These are phyloP conservation scores for Solanum hybrid DNA, from an alignment of 305 asterid genomes.

Conservation along the genomic window DNA sequence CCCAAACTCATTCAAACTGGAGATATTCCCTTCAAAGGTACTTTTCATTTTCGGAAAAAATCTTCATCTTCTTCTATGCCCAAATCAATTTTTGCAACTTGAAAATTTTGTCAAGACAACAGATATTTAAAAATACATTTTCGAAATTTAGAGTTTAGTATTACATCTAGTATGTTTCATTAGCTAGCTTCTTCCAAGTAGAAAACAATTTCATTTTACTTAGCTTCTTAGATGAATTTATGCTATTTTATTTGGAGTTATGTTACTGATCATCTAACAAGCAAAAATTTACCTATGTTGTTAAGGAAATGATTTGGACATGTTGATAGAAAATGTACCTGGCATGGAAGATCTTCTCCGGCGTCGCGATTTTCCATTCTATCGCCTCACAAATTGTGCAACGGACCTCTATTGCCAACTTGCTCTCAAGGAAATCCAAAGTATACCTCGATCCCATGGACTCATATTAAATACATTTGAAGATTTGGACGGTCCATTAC, in stretches of 20 bases:
- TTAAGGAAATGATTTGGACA: not conserved
- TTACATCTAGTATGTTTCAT: not conserved
- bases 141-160: not conserved
- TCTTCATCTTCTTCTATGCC: not conserved
- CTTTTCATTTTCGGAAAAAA: not conserved
- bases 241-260: not conserved
- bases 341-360: not conserved
- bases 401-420: not conserved
- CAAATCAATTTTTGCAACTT: not conserved
- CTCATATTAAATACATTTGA: not conserved
- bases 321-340: not conserved
- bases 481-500: not conserved
- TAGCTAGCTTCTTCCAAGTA: not conserved
- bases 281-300: not conserved
- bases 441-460: not conserved
- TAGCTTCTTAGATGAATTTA: not conserved
- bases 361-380: not conserved
- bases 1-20: not conserved
- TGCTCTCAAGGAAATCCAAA: not conserved
- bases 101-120: no score
- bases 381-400: not conserved
- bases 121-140: no score
- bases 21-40: not conserved
- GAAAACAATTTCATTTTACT: not conserved
- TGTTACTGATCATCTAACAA: not conserved